Conservation (phyloP, 2,329 filamentous ascomycete genomes). For the Talaromyces piceae region DNA sequence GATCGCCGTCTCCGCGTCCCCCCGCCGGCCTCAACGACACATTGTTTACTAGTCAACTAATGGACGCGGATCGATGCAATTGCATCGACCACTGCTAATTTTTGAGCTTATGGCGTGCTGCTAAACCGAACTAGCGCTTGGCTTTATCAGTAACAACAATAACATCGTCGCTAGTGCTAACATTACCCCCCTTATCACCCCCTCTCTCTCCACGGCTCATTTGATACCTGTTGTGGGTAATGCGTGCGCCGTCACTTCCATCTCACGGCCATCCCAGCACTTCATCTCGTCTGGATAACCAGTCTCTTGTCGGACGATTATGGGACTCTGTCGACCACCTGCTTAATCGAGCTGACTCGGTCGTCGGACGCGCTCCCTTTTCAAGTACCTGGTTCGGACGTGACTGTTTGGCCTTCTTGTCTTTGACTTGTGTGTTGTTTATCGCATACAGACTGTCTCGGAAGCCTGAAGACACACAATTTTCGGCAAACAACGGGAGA, state of each 20-base stretch:
- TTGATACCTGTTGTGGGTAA: neutral
- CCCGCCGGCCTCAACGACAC: neutral
- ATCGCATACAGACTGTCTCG: neutral
- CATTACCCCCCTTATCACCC: neutral
- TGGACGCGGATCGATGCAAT: neutral
- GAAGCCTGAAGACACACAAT: slow-evolving; percentile 1
- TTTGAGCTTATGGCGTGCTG: neutral
- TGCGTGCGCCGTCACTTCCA: neutral
- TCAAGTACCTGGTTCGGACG: neutral
- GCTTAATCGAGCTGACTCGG: neutral
- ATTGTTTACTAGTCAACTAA: too few species aligned
- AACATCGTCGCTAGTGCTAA: neutral
- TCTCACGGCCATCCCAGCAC: neutral
- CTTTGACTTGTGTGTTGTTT: neutral
- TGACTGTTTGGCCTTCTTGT: neutral
- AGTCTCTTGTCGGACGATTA: neutral
- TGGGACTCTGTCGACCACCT: neutral
- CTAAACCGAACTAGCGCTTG: neutral
- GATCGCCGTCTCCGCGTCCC: neutral
- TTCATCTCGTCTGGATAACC: neutral
- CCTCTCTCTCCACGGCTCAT: neutral
- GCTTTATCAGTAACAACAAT: neutral
- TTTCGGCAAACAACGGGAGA: neutral
- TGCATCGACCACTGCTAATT: neutral
- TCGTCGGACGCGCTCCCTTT: neutral